Evolutionary conservation across 257 asterid genomes (phyloP), one percentile per base, ranked within the genome.

Genomic region (Vinca minor): DNA sequence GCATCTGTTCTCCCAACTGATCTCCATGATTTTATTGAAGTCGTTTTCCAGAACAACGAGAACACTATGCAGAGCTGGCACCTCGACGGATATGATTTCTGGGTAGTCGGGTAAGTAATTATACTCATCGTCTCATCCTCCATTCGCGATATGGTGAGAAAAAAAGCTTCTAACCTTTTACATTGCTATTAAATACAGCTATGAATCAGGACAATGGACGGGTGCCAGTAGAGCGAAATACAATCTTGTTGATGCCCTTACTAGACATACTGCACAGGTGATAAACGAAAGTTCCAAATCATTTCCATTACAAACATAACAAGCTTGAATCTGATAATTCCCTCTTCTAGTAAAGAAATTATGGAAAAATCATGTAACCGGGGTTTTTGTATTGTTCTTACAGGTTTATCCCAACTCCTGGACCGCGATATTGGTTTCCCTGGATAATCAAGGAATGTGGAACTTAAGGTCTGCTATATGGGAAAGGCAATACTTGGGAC

Each of bases 371-470:
- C n/a, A n/a, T n/a, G n/a, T n/a, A n/a, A n/a, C n/a, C n/a, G n/a
- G n/a, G n/a, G n/a, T n/a, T n/a, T n/a, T n/a, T n/a, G n/a, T n/a
- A n/a, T 0, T 64, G 29, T 52, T 31, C 28, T 63, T 55, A 73
- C 74, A 93, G 99, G 99, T 89, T 34, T 93, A 87, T 76, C 99
- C 97, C 0, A 78, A 71, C 5, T 87, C 96, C 9, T 93, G 99
- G 99, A 84, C 96, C 9, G 71, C 90, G 0, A 89, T 93, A 53
- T 39, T 87, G 8, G 95, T 87, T 35, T 87, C 99, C 0, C 75
- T 93, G 81, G 99, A 93, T 81, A 89, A 93, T 82, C 96, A 93
- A 69, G 99, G 99, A 0, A 93, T 93, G 96, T 93, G 99, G 97
- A 89, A 93, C 59, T 41, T 93, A 83, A 85, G 97, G 77, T 87